phyloP scores from a whole-genome alignment of 1,284 basidiomycete genomes.

The Anthracocystis panici-leucophaei region DNA sequence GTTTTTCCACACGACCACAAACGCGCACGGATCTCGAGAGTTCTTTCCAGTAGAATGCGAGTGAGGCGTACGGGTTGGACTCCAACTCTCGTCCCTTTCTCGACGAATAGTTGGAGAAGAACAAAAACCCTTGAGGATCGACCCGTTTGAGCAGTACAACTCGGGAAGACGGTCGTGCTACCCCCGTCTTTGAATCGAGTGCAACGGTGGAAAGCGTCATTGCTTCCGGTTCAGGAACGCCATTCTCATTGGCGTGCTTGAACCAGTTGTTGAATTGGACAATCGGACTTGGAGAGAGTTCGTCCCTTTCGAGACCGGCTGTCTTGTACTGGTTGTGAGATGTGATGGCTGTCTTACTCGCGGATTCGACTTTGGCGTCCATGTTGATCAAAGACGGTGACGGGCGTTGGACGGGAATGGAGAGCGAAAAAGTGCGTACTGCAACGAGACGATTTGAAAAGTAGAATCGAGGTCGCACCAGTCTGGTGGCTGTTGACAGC shows the following conservation, averaged over 20 bases:
- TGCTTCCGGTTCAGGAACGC: slow-evolving; percentile 65
- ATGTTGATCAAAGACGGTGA: slow-evolving; percentile 13
- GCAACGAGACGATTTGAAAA: background rate
- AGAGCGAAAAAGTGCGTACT: slow-evolving; percentile 1
- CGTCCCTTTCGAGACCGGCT: slow-evolving; percentile 47
- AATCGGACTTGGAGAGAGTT: slow-evolving; percentile 56
- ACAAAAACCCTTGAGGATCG: slow-evolving; percentile 80
- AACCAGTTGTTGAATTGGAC: slow-evolving; percentile 66
- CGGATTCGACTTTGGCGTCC: slow-evolving; percentile 21
- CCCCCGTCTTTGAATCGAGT: slow-evolving; percentile 19
- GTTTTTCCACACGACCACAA: slow-evolving; percentile 84
- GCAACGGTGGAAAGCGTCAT: slow-evolving; percentile 65
- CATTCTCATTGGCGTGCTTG: slow-evolving; percentile 48
- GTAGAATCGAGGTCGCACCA: slow-evolving; percentile 5
- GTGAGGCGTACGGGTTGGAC: slow-evolving; percentile 77
- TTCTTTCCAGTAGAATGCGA: slow-evolving; percentile 93
- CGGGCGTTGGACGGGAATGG: background rate
- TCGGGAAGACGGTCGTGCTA: slow-evolving; percentile 79
- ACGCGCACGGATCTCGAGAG: slow-evolving; percentile 85
- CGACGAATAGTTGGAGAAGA: slow-evolving; percentile 95
- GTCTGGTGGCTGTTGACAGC: slow-evolving; percentile 5
- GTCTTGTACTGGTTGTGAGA: slow-evolving; percentile 67
- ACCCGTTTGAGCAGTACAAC: slow-evolving; percentile 90
- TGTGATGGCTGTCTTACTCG: slow-evolving; percentile 46
- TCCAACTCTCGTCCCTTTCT: slow-evolving; percentile 86